Conservation (phyloP, 2,329 filamentous ascomycete species). For the Sphaerulina vaccinii region DNA sequence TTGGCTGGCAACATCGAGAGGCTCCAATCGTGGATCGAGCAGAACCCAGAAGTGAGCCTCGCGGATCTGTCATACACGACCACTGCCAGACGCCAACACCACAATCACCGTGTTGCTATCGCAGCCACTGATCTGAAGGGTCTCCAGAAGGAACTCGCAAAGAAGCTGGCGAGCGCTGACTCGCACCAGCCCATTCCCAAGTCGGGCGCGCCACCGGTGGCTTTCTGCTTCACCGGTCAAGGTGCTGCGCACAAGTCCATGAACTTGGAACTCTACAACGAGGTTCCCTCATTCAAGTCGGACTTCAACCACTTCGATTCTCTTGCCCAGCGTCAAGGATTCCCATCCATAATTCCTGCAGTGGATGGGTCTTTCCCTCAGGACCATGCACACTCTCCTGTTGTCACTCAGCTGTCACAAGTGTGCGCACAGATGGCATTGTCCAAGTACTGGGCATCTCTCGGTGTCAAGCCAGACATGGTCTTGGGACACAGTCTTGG, state of each 20-base stretch:
- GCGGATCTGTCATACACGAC: slow-evolving; percentile 65
- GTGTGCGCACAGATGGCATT: slow-evolving; percentile 46
- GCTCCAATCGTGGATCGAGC: slow-evolving; percentile 56
- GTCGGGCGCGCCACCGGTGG: slow-evolving; percentile 29
- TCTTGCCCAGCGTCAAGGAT: slow-evolving; percentile 33
- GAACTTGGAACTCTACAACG: slow-evolving; percentile 36
- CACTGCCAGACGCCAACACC: slow-evolving; percentile 56
- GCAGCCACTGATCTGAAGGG: slow-evolving; percentile 33
- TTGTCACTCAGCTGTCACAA: slow-evolving; percentile 42
- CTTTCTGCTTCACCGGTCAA: slow-evolving; percentile 45
- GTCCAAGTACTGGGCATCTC: slow-evolving; percentile 26
- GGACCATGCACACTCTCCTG: slow-evolving; percentile 13
- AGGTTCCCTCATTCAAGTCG: slow-evolving; percentile 32
- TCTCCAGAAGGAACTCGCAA: slow-evolving; percentile 29
- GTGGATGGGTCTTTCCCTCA: slow-evolving; percentile 20
- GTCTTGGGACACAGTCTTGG: slow-evolving; percentile 40
- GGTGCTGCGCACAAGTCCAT: slow-evolving; percentile 33
- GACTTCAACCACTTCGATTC: slow-evolving; percentile 36
- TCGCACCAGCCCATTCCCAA: slow-evolving; percentile 20
- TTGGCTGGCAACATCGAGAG: slow-evolving; percentile 57
- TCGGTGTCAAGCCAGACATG: slow-evolving; percentile 32
- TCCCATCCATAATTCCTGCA: slow-evolving; percentile 34
- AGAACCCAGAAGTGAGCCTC: slow-evolving; percentile 50
- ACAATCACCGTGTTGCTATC: slow-evolving; percentile 40
- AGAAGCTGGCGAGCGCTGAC: slow-evolving; percentile 15